Evolutionary conservation across 768 basidiomycete species (phyloP), one percentile per base, ranked within the genome.

Genomic region (Lentinus brumalis): DNA sequence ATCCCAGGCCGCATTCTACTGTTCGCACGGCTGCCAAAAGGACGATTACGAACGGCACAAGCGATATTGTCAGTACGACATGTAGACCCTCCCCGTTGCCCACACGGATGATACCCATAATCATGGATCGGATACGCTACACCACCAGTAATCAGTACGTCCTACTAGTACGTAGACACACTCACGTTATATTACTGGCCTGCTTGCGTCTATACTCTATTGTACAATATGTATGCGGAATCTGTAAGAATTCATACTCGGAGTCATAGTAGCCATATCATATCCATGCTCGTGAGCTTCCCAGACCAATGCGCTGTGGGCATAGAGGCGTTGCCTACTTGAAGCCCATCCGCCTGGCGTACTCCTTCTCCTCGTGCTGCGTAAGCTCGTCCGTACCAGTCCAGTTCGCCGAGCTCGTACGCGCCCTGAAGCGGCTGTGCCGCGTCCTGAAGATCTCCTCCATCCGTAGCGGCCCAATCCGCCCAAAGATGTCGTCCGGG

Each of bases 361-460:
- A 98, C 64, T 94, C 91, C 59, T 81, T 77, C 75, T 96, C 88
- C 75, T 98, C 96, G 64, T 89, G 86, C 26, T 79, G 73, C 15
- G 93, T 96, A 67, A 98, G 76, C 29, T 86, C 81, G 76, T 98
- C 96, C n/a, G 88, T 76, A n/a, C 93, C 94, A 6, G 86, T 83
- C 96, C 96, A 98, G 72, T 97, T 97, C 38, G 96, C 96, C 11
- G 93, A 96, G 69, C 94, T 96, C 9, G 93, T 92, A 50, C 96
- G 82, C 7, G 92, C 89, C 59, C 96, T 81, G 79, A 97, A 97
- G 52, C 89, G 83, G 65, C 87, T 91, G 16, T 86, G 87, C 63
- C 87, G 81, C 30, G 78, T 81, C 68, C 86, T 83, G 82, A 99
- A 99, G 64, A 98, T 81, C 69, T 98, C 94, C 66, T 96, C 94